Evolutionary conservation across 306 rosid species (phyloP).

Genomic region (Crotalaria pallida): DNA sequence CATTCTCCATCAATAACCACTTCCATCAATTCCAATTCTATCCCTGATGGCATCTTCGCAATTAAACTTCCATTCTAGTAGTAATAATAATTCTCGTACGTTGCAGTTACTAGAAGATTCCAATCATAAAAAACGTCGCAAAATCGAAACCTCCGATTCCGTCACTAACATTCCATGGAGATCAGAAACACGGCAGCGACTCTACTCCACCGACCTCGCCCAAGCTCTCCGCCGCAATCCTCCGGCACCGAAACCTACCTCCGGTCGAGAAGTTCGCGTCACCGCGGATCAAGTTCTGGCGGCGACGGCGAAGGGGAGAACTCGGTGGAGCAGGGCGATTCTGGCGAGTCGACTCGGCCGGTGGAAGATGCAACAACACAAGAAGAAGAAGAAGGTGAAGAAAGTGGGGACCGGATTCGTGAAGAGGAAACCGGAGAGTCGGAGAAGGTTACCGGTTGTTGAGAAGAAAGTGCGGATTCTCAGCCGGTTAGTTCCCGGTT

Average conservation of each 20-base stretch:
- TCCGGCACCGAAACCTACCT: neutral
- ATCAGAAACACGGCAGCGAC: slow-evolving; percentile 49
- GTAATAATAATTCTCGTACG: neutral
- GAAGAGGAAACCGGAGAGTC: slow-evolving; percentile 30
- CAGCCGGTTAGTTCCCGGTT: slow-evolving; percentile 71
- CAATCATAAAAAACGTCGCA: slow-evolving; percentile 38
- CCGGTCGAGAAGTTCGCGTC: slow-evolving; percentile 22
- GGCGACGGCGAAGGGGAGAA: slow-evolving; percentile 46
- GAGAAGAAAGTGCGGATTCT: slow-evolving; percentile 51
- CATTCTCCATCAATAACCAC: neutral
- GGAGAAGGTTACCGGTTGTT: slow-evolving; percentile 29
- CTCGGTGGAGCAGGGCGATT: slow-evolving; percentile 81
- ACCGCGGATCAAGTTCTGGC: slow-evolving; percentile 76
- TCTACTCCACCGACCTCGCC: slow-evolving; percentile 56
- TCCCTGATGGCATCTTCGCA: slow-evolving; percentile 26
- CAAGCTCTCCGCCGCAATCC: slow-evolving; percentile 43
- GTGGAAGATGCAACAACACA: slow-evolving; percentile 20
- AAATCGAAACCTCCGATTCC: slow-evolving; percentile 12
- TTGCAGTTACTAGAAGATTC: slow-evolving; percentile 29
- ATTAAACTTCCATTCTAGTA: slow-evolving; percentile 20
- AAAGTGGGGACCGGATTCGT: slow-evolving; percentile 5
- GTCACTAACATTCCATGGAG: slow-evolving; percentile 36
- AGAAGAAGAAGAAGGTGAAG: slow-evolving; percentile 42
- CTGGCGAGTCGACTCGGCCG: slow-evolving; percentile 43
- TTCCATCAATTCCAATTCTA: neutral